Evolutionary conservation across 1,284 basidiomycete genomes (phyloP).

Genomic region (Puccinia novopanici): DNA sequence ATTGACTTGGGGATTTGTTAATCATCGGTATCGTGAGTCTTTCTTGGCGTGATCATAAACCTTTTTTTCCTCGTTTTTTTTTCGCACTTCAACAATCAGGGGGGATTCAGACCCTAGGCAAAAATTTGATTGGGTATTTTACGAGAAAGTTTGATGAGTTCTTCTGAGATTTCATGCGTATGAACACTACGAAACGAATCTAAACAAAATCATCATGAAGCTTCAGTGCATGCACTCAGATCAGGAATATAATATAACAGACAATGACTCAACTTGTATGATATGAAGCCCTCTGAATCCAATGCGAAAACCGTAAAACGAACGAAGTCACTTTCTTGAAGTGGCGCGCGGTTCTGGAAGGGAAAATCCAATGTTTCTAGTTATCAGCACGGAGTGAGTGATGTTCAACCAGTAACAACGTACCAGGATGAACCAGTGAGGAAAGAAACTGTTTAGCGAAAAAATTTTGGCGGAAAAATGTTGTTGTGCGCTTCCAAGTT

Average conservation of each 20-base stretch:
- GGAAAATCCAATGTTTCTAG: too few species aligned
- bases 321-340: too few species aligned
- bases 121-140: background rate
- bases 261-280: background rate
- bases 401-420: too few species aligned
- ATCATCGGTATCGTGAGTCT: slow-evolving; percentile 1
- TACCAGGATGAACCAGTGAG: too few species aligned
- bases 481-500: too few species aligned
- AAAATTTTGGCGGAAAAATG: too few species aligned
- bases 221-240: background rate
- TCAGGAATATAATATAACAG: background rate
- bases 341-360: too few species aligned
- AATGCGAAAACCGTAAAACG: too few species aligned
- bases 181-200: background rate
- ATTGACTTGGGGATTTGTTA: slow-evolving; percentile 7
- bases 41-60: background rate
- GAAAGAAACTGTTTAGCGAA: too few species aligned
- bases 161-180: background rate
- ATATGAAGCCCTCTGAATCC: too few species aligned
- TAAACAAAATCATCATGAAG: background rate
- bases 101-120: background rate
- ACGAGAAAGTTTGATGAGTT: background rate
- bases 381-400: too few species aligned
- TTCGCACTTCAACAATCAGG: background rate
- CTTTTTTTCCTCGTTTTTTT: background rate